Conservation (phyloP, 371 early-diverging fungal genomes). For the Zychaea mexicana region DNA sequence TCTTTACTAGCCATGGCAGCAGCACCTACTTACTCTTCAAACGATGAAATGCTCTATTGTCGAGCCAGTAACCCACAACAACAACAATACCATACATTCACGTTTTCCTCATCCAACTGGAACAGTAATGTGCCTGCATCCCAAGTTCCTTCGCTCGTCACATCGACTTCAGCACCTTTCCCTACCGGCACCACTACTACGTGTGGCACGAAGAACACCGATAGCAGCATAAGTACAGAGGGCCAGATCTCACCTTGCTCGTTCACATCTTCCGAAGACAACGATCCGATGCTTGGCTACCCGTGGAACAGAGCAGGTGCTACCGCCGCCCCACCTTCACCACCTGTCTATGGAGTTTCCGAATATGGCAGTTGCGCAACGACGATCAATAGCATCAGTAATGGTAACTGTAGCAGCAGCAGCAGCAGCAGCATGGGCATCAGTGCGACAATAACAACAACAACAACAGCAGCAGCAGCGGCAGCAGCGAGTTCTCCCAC, state of each 20-base stretch:
- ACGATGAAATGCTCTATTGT: neutral
- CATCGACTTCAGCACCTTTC: neutral
- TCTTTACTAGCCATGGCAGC: neutral
- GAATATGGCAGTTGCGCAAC: no score
- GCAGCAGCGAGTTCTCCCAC: no score
- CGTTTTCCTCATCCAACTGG: neutral
- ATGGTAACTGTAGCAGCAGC: no score
- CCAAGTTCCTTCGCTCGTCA: neutral
- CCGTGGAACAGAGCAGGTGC: neutral
- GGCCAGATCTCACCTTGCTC: neutral
- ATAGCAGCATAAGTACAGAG: neutral
- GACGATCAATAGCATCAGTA: no score
- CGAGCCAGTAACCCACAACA: neutral
- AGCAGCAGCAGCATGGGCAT: no score
- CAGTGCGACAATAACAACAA: no score
- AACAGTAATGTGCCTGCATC: neutral
- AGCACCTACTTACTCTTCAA: neutral
- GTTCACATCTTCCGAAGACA: neutral
- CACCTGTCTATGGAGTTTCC: no score
- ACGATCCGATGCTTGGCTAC: conserved; percentile 10
- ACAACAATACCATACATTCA: neutral
- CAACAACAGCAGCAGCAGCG: no score
- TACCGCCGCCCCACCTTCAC: neutral
- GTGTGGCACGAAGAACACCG: no score
- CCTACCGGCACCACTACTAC: no score